phyloP scores from a whole-genome alignment of 1,284 basidiomycete genomes.

The Sporisorium graminicola region DNA sequence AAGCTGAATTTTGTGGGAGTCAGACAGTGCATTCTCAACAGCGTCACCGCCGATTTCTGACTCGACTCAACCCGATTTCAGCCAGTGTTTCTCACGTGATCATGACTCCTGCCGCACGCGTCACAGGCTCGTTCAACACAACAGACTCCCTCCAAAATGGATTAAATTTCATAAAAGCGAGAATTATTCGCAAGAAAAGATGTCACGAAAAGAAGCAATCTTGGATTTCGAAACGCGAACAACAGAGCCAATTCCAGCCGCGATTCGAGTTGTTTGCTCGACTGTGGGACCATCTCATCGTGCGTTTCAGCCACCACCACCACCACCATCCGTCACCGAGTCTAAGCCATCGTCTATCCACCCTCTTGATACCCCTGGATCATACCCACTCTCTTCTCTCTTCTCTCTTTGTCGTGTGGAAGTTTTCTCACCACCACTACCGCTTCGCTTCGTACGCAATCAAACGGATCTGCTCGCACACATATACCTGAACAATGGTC shows the following conservation, averaged over 20 bases:
- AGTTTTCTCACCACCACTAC: background rate
- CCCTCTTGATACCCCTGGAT: conserved; percentile 16
- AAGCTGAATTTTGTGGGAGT: too few species aligned
- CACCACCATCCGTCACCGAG: conserved; percentile 7
- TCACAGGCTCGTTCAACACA: background rate
- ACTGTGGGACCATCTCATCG: background rate
- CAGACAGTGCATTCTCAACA: background rate
- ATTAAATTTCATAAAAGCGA: background rate
- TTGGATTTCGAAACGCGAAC: background rate
- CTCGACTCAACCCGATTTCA: conserved; percentile 20
- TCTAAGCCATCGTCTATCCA: conserved; percentile 2
- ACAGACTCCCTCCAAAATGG: background rate
- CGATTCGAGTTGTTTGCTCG: background rate
- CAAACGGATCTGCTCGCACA: background rate
- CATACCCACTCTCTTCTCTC: conserved; percentile 19
- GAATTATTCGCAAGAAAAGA: conserved; percentile 15
- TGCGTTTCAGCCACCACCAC: background rate
- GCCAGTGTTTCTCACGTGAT: conserved; percentile 17
- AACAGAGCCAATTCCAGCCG: background rate
- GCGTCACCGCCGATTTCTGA: conserved; percentile 20
- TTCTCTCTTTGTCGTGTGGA: too few species aligned
- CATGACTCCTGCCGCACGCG: conserved; percentile 10
- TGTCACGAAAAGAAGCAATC: background rate
- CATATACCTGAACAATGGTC: conserved; percentile 20
- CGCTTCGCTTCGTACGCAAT: background rate